Conservation (phyloP, 805 yeast species). For the Starmerella bombi region DNA sequence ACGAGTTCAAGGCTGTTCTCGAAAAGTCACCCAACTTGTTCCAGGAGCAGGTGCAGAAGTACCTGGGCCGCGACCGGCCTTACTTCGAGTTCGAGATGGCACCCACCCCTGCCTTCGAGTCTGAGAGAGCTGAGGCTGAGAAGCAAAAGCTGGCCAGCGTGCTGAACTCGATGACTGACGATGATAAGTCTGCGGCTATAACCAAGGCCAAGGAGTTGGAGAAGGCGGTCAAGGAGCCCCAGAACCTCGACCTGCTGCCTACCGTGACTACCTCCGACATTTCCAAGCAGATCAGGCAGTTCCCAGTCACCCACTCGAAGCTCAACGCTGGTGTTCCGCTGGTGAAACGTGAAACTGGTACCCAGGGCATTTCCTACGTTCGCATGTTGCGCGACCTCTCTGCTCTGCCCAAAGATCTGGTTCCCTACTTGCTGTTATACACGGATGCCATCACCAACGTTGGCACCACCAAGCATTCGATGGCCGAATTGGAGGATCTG, state of each 20-base stretch:
- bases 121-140: slow-evolving; percentile 44
- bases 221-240: slow-evolving; percentile 50
- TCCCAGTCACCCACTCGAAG: slow-evolving; percentile 21
- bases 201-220: slow-evolving; percentile 48
- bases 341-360: slow-evolving; percentile 27
- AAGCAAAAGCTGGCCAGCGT: slow-evolving; percentile 35
- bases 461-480: slow-evolving; percentile 57
- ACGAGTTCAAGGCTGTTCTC: slow-evolving; percentile 50
- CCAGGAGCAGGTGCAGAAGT: slow-evolving; percentile 41
- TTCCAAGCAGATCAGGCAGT: slow-evolving; percentile 37
- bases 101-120: slow-evolving; percentile 49
- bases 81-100: slow-evolving; percentile 61
- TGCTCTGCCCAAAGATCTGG: slow-evolving; percentile 45
- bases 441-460: slow-evolving; percentile 67
- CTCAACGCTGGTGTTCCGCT: slow-evolving; percentile 6
- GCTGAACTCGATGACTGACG: slow-evolving; percentile 35
- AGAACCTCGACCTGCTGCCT: slow-evolving; percentile 71
- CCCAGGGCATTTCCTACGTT: slow-evolving; percentile 58
- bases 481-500: slow-evolving; percentile 73
- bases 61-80: slow-evolving; percentile 37
- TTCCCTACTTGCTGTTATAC: slow-evolving; percentile 64
- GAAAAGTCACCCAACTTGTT: slow-evolving; percentile 44
- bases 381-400: slow-evolving; percentile 52
- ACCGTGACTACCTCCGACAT: slow-evolving; percentile 65
- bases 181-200: slow-evolving; percentile 45